Base-by-base conservation (phyloP, 1,284 basidiomycete genomes). In the Schizophyllum amplum region DNA sequence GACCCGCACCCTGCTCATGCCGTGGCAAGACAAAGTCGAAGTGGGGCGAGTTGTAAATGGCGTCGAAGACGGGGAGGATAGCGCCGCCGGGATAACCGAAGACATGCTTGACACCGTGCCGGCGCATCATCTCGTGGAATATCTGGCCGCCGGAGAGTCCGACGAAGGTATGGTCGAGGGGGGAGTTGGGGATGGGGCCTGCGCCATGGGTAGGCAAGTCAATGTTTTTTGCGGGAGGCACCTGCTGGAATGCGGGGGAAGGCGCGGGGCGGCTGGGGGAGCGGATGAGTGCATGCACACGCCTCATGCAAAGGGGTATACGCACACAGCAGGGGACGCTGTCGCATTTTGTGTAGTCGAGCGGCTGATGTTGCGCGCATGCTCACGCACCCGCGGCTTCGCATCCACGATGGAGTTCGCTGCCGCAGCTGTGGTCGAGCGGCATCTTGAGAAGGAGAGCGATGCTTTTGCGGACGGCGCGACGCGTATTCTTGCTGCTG, bases 71-170 rank as follows among this genome's bases (percentile, higher is more conserved):
- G 64, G 96, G 97, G 20, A 98, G 85, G 69, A 98, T 98, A 52
- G 96, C 96, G 61, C 95, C 94, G 52, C 96, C 96, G 17, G 96
- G 96, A 74, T 99, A 99, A 52, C 96, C 96, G 68, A 99, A 99
- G 54, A 99, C 84, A 69, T 98, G 92, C 73, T 96, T 97, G 67
- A 99, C 95, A 58, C 83, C 84, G 72, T 99, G 96, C 56, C 96
- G 82, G 59, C 95, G 87, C 93, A 99, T 98, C 96, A 99, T 98
- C 75, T 99, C 95, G 72, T 99, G 94, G 76, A 99, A 98, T 69
- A 99, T 98, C 72, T 98, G 83, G 42, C 96, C 96, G 27, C 96
- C 96, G 20, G 93, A 92, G 74, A 96, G 84, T 60, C 96, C 96
- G 57, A 98, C 83, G 67, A 99, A 98, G 2, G 86, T 84, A 61